Base-by-base conservation (phyloP, 352 stramenopile species). In the Detonula confervacea region DNA sequence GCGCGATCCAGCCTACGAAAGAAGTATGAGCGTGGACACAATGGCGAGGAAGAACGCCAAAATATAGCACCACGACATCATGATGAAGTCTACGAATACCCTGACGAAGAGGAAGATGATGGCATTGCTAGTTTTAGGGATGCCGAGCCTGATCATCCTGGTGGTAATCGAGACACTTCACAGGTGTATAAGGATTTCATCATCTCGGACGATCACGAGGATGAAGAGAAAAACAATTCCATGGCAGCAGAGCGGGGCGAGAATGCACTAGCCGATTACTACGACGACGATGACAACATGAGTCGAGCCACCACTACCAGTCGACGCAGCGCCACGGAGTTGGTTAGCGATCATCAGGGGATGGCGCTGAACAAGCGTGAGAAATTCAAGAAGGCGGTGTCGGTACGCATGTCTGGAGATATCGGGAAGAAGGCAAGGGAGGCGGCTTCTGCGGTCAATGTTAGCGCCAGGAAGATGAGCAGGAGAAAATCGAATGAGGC, bases 251-350 rank as follows among this genome's bases (percentile, higher is more conserved):
- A n/a, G n/a, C n/a, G n/a, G n/a, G n/a, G n/a, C n/a, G n/a, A n/a
- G n/a, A n/a, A n/a, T n/a, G n/a, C n/a, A n/a, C n/a, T n/a, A n/a
- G n/a, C n/a, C n/a, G n/a, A n/a, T n/a, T n/a, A n/a, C n/a, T n/a
- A n/a, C n/a, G n/a, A n/a, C 7, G 30, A 64, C 22, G 55, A 64
- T 24, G 30, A 49, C n/a, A 51, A 51, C 18, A 64, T 62, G 25
- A 62, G 54, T 37, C 55, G 16, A 30, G 1, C 30, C 24, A 64
- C 29, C 16, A 11, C 30, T 7, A 16, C 14, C n/a, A 11, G 51
- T 11, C 22, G 35, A n/a, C 55, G 27, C 27, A 64, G 30, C 27
- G 55, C 55, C 8, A 51, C 30, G 27, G 55, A 64, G 24, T 64
- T 64, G 29, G 30, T 64, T 5, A 64, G 55, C 29, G 30, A 64